Percentiles rank a stretch among this genome's conserved stretches.
phyloP scores from a whole-genome alignment of 2,329 filamentous ascomycete genomes.

The Pezicula radicicola region DNA sequence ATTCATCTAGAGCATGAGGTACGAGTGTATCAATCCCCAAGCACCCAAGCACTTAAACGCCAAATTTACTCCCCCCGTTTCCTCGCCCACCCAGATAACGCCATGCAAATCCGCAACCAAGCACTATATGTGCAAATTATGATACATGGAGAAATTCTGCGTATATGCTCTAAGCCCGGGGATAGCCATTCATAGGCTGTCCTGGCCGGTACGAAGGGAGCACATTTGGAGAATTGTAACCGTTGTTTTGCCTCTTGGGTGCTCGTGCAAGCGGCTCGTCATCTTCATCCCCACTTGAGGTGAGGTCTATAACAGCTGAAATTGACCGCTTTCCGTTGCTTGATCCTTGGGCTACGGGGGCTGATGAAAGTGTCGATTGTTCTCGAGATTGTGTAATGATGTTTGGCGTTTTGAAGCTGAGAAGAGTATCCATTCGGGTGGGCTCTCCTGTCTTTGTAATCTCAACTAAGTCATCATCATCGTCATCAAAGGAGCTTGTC shows the following conservation, averaged over 20 bases:
- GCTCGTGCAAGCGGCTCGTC: conserved; percentile 33
- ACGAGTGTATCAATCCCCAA: too few species aligned
- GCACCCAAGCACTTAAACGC: too few species aligned
- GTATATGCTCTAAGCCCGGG: too few species aligned
- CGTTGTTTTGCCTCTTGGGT: conserved; percentile 27
- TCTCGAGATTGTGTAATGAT: conserved; percentile 21
- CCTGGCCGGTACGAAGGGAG: too few species aligned
- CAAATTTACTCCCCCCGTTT: too few species aligned
- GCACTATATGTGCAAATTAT: too few species aligned
- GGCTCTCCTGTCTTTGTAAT: conserved; percentile 31
- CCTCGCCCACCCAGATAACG: too few species aligned
- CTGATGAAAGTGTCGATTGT: conserved; percentile 34
- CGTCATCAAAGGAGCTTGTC: conserved; percentile 31
- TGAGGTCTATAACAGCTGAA: conserved; percentile 50
- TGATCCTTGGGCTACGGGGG: conserved; percentile 8
- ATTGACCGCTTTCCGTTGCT: conserved; percentile 38
- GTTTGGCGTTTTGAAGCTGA: conserved; percentile 17
- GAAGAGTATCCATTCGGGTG: conserved; percentile 25
- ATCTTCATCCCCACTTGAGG: conserved; percentile 49
- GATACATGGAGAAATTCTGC: too few species aligned
- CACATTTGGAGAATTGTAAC: neutral
- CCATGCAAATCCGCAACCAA: too few species aligned
- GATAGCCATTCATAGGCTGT: too few species aligned
- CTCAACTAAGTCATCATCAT: conserved; percentile 49
- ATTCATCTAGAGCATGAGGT: too few species aligned